Evolutionary conservation across 164 flowering plant genomes (phyloP), one percentile per base, ranked within the genome.

Genomic region (Vitis amurensis): DNA sequence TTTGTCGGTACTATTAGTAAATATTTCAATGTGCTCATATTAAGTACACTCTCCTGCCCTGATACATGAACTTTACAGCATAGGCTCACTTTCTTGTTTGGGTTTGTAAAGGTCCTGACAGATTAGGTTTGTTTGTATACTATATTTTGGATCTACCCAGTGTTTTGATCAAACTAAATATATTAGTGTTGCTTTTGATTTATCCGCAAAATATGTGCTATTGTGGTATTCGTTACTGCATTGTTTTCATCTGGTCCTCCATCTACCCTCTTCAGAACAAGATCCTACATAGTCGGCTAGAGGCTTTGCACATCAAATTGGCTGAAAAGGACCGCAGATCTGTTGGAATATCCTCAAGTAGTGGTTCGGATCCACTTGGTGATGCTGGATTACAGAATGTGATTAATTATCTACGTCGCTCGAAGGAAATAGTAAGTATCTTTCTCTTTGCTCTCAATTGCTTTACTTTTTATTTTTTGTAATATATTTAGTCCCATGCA

Each of bases 261-360:
- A n/a, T 50, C 44, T 67, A 11, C 30, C 9, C 69, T 69, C 50
- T 19, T n/a, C 84, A 91, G 92, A 95, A 95, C 75, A 91, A 89
- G 77, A 81, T 95, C 59, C 69, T 95, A 74, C 99, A 84, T 63
- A 69, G 76, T 70, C 85, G 80, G 50, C 74, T 93, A 61, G 99
- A 91, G 78, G 94, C 98, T 71, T 68, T 95, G 81, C 96, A 93
- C 76, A 88, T 93, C 66, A 89, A 85, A 68, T 72, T 86, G 74
- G 93, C 97, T 17, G 97, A 93, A 76, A 89, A 76, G 67, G 91
- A 89, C 49, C 82, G 83, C 27, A 50, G 3, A 68, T 75, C 74
- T 77, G 79, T 80, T 56, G 88, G 89, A 67, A 61, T 70, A 50
- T 78, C 88, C 53, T 71, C 79, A 44, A 77, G 73, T 64, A 71